These are phyloP conservation scores for Circinella minor DNA, from an alignment of 371 early-diverging fungal species.

Conservation along the genomic window DNA sequence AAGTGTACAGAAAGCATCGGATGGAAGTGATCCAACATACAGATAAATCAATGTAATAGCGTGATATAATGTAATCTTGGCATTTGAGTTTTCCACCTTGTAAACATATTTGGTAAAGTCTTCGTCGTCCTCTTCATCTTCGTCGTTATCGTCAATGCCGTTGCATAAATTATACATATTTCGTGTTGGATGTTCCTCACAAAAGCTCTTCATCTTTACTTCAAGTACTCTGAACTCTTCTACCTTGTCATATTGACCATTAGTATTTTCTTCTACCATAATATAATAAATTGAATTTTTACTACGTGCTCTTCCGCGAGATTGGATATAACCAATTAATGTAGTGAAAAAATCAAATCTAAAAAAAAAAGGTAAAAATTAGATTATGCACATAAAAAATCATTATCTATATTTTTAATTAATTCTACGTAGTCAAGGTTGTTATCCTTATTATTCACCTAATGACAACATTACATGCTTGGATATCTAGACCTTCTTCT, in stretches of 20 bases:
- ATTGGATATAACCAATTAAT: constrained; percentile 85
- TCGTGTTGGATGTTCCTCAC: constrained; percentile 48
- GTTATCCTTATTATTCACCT: constrained; percentile 43
- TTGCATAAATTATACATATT: constrained; percentile 31
- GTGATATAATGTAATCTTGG: constrained; percentile 66
- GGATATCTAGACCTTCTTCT: constrained; percentile 97
- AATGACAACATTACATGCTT: constrained; percentile 92
- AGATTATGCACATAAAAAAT: no score
- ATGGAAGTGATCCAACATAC: constrained; percentile 68
- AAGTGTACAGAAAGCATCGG: constrained; percentile 56
- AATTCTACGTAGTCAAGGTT: no score
- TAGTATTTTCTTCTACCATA: constrained; percentile 58
- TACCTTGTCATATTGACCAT: constrained; percentile 38
- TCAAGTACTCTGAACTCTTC: constrained; percentile 55
- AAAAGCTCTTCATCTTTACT: constrained; percentile 56
- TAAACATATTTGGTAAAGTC: constrained; percentile 40
- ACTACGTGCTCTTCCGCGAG: constrained; percentile 91
- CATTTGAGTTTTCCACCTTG: constrained; percentile 62
- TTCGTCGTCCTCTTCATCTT: constrained; percentile 30
- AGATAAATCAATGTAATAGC: constrained; percentile 63
- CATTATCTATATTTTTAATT: no score
- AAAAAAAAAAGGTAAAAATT: no score
- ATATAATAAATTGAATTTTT: constrained; percentile 76
- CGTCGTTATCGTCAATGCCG: constrained; percentile 20
- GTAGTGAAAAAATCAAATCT: constrained; percentile 83